phyloP scores from a whole-genome alignment of 2,329 filamentous ascomycete species.

The Canariomyces notabilis region DNA sequence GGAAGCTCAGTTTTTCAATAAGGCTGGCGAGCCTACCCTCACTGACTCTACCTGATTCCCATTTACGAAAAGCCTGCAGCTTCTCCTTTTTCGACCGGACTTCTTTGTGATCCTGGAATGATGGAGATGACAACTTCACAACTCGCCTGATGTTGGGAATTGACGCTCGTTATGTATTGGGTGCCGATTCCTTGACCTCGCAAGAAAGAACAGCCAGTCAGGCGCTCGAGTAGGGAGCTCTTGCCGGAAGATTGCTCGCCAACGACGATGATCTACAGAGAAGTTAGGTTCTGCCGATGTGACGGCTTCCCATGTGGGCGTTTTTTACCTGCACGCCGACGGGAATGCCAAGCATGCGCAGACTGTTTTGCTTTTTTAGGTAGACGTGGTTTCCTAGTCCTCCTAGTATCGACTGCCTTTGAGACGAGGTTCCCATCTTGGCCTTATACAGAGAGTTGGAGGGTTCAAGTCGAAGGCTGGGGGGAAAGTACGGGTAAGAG shows the following conservation, averaged over 20 bases:
- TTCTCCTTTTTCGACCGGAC: constrained; percentile 20
- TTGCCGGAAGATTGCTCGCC: constrained; percentile 85
- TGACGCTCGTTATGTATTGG: constrained; percentile 45
- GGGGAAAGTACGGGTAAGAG: background rate
- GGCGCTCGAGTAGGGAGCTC: constrained; percentile 72
- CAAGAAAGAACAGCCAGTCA: constrained; percentile 47
- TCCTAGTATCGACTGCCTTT: background rate
- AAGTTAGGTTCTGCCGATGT: background rate
- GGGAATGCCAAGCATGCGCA: constrained; percentile 15
- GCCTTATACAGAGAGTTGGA: background rate
- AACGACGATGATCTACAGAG: constrained; percentile 37
- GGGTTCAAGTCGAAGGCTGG: background rate
- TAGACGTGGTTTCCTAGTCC: constrained; percentile 14
- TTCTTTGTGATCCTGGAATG: constrained; percentile 29
- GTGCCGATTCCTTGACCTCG: constrained; percentile 42
- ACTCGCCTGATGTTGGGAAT: constrained; percentile 35
- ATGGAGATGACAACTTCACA: constrained; percentile 40
- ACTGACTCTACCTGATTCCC: constrained; percentile 34
- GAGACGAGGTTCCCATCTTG: background rate
- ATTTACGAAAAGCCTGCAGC: constrained; percentile 29
- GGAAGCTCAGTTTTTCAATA: constrained; percentile 35
- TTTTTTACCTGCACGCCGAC: constrained; percentile 14
- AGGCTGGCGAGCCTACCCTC: constrained; percentile 33
- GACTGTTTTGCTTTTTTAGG: constrained; percentile 18
- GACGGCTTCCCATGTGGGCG: no score